Percentiles rank a stretch among this genome's conserved stretches.
Evolutionary conservation across 805 yeast species (phyloP).

Genomic region (Saccharomycopsis sp.): DNA sequence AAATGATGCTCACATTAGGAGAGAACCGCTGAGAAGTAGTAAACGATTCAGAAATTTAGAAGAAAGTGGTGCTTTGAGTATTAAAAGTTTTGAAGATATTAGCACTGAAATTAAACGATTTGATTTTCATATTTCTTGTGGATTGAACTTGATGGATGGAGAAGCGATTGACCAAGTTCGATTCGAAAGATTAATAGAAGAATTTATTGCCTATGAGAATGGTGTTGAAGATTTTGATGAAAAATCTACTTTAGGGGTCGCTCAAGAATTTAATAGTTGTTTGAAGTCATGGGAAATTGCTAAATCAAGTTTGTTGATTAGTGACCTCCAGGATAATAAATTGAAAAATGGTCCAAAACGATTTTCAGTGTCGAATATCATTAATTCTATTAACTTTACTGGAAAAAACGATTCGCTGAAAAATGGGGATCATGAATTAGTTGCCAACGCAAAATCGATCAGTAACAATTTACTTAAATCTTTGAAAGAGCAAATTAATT

Average conservation of each 20-base stretch:
- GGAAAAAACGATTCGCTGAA: neutral
- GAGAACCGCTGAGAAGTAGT: conserved; percentile 33
- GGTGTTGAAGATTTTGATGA: conserved; percentile 1
- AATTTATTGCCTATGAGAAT: too few species aligned
- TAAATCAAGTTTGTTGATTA: conserved; percentile 9
- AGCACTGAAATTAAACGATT: conserved; percentile 5
- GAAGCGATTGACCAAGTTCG: too few species aligned
- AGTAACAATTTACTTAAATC: neutral
- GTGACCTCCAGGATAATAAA: neutral
- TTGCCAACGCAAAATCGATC: neutral
- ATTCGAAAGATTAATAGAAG: too few species aligned
- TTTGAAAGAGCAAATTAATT: conserved; percentile 3
- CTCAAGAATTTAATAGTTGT: conserved; percentile 7
- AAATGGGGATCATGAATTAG: neutral
- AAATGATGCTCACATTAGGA: conserved; percentile 29
- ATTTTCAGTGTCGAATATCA: neutral
- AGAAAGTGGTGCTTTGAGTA: conserved; percentile 18
- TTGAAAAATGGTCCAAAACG: neutral
- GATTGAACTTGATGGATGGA: too few species aligned
- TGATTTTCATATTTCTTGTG: too few species aligned
- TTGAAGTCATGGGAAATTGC: conserved; percentile 13
- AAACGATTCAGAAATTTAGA: conserved; percentile 34
- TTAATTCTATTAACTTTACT: neutral
- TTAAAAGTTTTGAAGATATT: conserved; percentile 5
- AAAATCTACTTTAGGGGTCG: too few species aligned